Evolutionary conservation across 78 protist species (phyloP).

Genomic region (Guillardia theta): DNA sequence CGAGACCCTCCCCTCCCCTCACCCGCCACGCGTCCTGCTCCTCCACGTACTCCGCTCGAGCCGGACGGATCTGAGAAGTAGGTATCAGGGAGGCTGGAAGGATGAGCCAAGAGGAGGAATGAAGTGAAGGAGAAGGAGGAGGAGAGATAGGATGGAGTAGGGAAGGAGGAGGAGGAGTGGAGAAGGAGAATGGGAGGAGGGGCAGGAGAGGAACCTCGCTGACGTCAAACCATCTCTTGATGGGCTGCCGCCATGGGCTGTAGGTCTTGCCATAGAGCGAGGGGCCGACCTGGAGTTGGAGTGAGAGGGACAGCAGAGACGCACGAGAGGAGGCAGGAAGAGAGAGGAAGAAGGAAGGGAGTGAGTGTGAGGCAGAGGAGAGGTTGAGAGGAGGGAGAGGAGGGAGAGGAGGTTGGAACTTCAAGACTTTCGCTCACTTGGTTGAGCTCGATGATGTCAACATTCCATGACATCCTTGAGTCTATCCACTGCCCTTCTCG

Average conservation of each 20-base stretch:
- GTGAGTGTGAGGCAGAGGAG: too few relatives aligned
- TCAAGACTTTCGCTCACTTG: not conserved
- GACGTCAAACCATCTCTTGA: not conserved
- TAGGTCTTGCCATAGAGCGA: not conserved
- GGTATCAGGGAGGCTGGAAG: not conserved
- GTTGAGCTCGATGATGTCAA: not conserved
- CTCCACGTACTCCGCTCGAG: not conserved
- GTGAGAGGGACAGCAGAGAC: too few relatives aligned
- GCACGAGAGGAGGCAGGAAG: too few relatives aligned
- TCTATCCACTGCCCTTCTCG: not conserved
- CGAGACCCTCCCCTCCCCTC: too few relatives aligned
- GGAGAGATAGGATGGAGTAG: not conserved
- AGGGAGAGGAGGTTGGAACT: too few relatives aligned
- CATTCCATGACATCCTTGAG: constrained; percentile 8
- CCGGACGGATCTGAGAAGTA: not conserved
- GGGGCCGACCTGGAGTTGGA: too few relatives aligned
- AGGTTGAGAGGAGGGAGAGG: too few relatives aligned
- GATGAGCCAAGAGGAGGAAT: not conserved
- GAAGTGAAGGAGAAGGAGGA: not conserved
- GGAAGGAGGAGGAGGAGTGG: not conserved
- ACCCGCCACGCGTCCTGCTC: constrained; percentile 37
- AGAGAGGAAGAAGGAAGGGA: too few relatives aligned
- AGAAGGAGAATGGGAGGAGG: not conserved
- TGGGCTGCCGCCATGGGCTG: not conserved
- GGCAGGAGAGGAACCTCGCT: not conserved